Base-by-base conservation (phyloP, 108 stramenopile genomes). In the Cyclotella cryptica region DNA sequence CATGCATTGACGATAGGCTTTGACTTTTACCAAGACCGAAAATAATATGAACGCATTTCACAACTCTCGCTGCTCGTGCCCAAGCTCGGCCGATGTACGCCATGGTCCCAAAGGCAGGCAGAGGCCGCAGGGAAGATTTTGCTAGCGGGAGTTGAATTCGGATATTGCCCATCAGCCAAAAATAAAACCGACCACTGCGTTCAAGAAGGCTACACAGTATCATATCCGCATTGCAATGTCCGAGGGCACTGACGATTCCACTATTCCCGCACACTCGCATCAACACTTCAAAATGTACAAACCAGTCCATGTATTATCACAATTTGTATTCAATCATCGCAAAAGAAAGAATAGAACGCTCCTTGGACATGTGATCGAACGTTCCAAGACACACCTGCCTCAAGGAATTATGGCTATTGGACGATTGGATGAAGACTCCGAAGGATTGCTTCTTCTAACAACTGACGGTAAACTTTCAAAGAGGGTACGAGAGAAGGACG, bases 361-460 rank as follows among this genome's bases (percentile, higher is more conserved):
- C 5, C 62, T 77, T n/a, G 77, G 77, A 49, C 69, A 71, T 46
- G 35, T 62, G 44, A 26, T 62, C 77, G 3, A 29, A 43, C 19
- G 0, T 29, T 46, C 66, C n/a, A 35, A 30, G 9, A 29, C 24
- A 22, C n/a, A n/a, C 14, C 3, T 69, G 5, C 47, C 59, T 59
- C 1, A 27, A 15, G 76, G 76, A 21, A 45, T 71, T 0, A 71
- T 77, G 70, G 77, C 88, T 40, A 84, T 93, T 57, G 90, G 92
- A 27, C 74, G 90, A 51, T 65, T 93, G 17, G 92, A 93, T 69
- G 88, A 90, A 66, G 75, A 73, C 2, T 87, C 90, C 18, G 90
- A 90, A 77, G 92, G 92, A 43, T 66, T 93, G 28, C 79, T 90
- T n/a, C 69, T 93, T 13, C 73, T 93, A 19, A 93, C 92, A 9